A percentile compares a stretch with the other conserved stretches of the same genome.
Conservation (phyloP, 495 filamentous ascomycete species). For the Podospora tetraspora region DNA sequence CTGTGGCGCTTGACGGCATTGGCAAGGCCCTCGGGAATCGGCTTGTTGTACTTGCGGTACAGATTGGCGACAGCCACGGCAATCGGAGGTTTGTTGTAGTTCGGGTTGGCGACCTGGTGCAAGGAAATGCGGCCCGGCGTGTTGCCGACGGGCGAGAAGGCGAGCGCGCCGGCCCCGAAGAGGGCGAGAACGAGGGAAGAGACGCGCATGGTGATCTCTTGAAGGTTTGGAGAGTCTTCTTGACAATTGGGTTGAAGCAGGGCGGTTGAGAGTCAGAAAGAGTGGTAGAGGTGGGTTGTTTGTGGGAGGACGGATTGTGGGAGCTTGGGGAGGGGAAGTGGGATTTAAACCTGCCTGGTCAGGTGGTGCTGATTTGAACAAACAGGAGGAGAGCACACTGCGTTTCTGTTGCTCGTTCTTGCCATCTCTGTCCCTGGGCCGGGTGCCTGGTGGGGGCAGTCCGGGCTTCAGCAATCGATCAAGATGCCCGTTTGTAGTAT, state of each 20-base stretch:
- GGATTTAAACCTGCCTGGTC: background rate
- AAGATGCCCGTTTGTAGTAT: background rate
- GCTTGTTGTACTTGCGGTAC: conserved; percentile 1
- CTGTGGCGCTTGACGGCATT: background rate
- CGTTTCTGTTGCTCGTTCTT: background rate
- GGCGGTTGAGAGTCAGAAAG: background rate
- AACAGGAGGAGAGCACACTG: background rate
- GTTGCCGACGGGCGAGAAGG: background rate
- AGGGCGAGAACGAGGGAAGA: background rate
- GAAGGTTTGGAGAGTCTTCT: background rate
- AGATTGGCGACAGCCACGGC: background rate
- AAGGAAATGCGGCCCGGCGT: background rate
- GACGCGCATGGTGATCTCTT: background rate
- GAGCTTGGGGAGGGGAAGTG: background rate
- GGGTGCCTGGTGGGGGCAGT: background rate
- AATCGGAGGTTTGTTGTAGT: background rate
- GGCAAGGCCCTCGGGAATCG: conserved; percentile 25
- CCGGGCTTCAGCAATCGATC: background rate
- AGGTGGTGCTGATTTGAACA: too few species aligned
- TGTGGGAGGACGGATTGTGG: background rate
- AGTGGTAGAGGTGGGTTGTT: background rate
- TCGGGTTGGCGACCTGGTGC: background rate
- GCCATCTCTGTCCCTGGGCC: background rate
- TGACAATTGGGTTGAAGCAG: background rate
- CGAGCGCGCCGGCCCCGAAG: background rate